Base-by-base conservation (phyloP, 306 rosid genomes). In the Quercus agrifolia region DNA sequence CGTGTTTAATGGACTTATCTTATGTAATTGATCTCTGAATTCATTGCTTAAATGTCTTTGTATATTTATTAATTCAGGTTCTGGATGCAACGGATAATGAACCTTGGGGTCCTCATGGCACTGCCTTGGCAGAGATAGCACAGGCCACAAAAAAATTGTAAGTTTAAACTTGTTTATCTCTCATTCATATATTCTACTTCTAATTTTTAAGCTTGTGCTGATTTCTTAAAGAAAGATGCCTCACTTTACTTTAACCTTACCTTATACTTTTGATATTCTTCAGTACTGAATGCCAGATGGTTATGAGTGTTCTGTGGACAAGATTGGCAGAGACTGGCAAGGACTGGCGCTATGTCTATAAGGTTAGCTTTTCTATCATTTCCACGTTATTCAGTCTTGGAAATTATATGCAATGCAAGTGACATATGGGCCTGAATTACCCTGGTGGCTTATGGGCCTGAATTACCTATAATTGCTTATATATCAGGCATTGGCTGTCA, bases 21-120 rank as follows among this genome's bases (percentile, higher is more conserved):
- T 18, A 31, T 61, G 44, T 63, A 70, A 69, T 28, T 72, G 20
- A 17, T 71, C 68, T 33, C 62, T 58, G 67, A 72, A 17, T 61
- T 70, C 73, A 61, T 21, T 72, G 64, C 31, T 56, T 56, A 38
- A 73, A 31, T 31, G 38, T 25, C 27, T 68, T 70, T 70, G n/a
- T 71, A 5, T 70, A 67, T 81, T 84, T 18, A 18, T 76, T 19
- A 41, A 74, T 81, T 46, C 85, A 96, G 98, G 99, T 93, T 14
- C 75, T 96, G 91, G 99, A 96, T 89, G 98, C 99, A 38, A 96
- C 99, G 56, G 99, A 96, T 58, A 87, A 88, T 86, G 99, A 96
- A 84, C 99, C 99, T 73, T 96, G 99, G 99, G 99, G 99, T 84
- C 99, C 99, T 87, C 99, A 96, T 81, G 99, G 99, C 80, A 77